Conservation (phyloP, 257 asterid species). For the Nicotiana sylvestris region DNA sequence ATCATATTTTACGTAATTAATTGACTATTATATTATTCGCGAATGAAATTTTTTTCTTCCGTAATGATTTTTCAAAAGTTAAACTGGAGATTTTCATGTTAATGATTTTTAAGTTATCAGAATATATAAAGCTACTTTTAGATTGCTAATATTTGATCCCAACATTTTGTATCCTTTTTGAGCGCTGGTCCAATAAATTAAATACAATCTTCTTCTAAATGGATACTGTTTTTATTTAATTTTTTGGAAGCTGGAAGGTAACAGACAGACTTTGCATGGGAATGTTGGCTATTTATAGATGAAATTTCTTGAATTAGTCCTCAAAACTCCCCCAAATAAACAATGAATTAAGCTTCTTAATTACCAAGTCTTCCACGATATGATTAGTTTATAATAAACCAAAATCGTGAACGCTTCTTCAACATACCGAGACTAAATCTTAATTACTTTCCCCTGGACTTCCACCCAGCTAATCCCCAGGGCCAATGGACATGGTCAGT, state of each 20-base stretch:
- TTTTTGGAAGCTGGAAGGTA: neutral
- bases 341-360: neutral
- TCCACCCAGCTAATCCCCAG: neutral
- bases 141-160: too few species aligned
- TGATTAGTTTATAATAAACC: neutral
- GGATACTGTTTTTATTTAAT: neutral
- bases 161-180: too few species aligned
- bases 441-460: neutral
- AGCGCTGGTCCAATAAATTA: neutral
- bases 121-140: too few species aligned
- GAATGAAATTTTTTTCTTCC: too few species aligned
- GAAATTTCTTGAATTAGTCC: neutral
- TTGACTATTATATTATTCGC: too few species aligned
- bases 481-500: neutral
- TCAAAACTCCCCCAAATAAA: neutral
- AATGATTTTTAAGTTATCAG: too few species aligned
- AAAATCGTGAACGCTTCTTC: neutral
- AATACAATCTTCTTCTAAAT: neutral
- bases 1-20: too few species aligned
- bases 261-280: neutral
- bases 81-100: too few species aligned
- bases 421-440: neutral
- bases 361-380: neutral
- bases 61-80: too few species aligned
- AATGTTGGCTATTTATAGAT: neutral